Evolutionary conservation across 257 asterid genomes (phyloP).

Genomic region (Solanum habrochaites): DNA sequence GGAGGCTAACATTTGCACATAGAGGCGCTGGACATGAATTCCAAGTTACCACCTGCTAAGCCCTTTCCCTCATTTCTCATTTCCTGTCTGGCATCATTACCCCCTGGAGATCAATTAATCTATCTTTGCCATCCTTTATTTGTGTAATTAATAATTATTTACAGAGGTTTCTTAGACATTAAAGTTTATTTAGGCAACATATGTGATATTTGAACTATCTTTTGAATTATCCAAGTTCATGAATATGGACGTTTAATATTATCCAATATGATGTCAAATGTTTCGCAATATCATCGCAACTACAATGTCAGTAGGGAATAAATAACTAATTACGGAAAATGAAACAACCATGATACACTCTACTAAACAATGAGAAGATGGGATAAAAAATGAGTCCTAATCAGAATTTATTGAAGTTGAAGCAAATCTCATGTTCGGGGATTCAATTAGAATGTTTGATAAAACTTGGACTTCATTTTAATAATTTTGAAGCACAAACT

Average conservation of each 20-base stretch:
- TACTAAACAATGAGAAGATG: not conserved
- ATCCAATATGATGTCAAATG: not conserved
- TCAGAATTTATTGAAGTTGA: too few species aligned
- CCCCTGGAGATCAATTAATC: not conserved
- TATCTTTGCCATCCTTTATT: not conserved
- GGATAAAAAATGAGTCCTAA: not conserved
- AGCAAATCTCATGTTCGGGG: not conserved
- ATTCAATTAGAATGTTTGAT: too few species aligned
- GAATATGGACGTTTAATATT: not conserved
- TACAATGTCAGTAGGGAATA: not conserved
- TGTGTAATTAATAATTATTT: not conserved
- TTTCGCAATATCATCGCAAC: not conserved
- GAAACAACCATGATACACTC: too few species aligned
- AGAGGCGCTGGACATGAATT: not conserved
- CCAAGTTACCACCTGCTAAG: slow-evolving; percentile 1
- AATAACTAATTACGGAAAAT: not conserved
- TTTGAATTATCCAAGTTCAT: not conserved
- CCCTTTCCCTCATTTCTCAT: not conserved
- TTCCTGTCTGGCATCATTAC: not conserved
- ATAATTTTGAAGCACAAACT: too few species aligned
- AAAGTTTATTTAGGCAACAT: not conserved
- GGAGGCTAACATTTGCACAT: not conserved
- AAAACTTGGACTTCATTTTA: not conserved
- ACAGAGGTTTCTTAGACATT: not conserved
- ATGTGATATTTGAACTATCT: not conserved